A percentile compares a stretch with the other conserved stretches of the same genome.
phyloP scores from a whole-genome alignment of 2,329 filamentous ascomycete genomes.

The Microsporum canis region DNA sequence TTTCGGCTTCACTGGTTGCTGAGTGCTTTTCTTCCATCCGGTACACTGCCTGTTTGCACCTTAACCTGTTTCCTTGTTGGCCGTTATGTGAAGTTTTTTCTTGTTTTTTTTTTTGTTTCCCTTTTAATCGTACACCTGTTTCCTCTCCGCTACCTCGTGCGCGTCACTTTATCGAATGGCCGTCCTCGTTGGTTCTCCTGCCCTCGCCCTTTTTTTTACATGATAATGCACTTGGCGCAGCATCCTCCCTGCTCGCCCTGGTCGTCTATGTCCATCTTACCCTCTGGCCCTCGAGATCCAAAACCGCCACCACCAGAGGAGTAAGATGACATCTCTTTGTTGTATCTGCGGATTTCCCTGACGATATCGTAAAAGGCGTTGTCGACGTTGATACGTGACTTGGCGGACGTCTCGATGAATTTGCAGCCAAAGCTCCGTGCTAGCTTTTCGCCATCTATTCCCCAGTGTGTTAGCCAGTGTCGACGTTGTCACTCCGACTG shows the following conservation, averaged over 20 bases:
- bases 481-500: background rate
- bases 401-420: constrained; percentile 98
- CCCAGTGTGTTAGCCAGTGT: background rate
- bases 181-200: background rate
- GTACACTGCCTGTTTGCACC: background rate
- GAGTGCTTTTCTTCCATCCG: background rate
- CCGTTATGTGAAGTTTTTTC: constrained; percentile 3
- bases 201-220: constrained; percentile 46
- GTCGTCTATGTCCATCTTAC: constrained; percentile 65
- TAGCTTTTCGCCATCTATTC: constrained; percentile 73
- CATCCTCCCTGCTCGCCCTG: constrained; percentile 50
- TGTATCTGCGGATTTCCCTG: constrained; percentile 93
- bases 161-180: background rate
- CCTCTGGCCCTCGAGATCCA: constrained; percentile 46
- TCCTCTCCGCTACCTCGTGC: background rate
- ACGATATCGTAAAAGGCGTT: constrained; percentile 98
- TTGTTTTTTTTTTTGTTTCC: background rate
- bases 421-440: constrained; percentile 87
- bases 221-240: constrained; percentile 76
- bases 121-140: background rate
- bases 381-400: constrained; percentile 96
- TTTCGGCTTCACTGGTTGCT: background rate
- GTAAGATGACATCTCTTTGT: constrained; percentile 93
- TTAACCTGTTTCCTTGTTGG: constrained; percentile 9
- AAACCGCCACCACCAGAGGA: constrained; percentile 55